These are phyloP conservation scores for Pleurozium schreberi DNA, from an alignment of 225 moss, liverwort and hornwort species.

Conservation along the genomic window DNA sequence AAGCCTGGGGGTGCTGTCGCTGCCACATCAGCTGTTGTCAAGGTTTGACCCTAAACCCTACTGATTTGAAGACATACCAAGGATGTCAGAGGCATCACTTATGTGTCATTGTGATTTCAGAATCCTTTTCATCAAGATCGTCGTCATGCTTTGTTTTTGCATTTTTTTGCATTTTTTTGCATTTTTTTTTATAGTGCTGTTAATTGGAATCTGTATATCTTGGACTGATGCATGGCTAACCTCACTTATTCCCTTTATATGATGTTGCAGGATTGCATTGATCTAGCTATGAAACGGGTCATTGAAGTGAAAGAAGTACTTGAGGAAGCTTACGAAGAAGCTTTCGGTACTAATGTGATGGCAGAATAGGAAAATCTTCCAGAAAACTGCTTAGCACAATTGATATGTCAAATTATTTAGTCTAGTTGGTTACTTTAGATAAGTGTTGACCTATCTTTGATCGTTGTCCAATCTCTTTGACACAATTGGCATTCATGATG, in stretches of 20 bases:
- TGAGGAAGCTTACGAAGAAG: constrained; percentile 46
- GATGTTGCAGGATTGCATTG: constrained; percentile 64
- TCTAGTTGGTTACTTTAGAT: neutral
- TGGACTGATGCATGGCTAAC: neutral
- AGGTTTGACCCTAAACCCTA: constrained; percentile 29
- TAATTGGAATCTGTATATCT: neutral
- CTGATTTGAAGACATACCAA: neutral
- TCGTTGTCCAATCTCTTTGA: neutral
- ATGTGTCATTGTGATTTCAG: neutral
- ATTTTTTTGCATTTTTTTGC: neutral
- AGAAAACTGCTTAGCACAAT: neutral
- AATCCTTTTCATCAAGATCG: neutral
- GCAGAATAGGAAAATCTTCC: constrained; percentile 6
- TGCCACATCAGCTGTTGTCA: constrained; percentile 60
- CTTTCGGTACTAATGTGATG: constrained; percentile 18
- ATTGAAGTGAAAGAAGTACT: constrained; percentile 60
- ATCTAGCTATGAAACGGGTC: constrained; percentile 52
- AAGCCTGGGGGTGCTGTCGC: constrained; percentile 73
- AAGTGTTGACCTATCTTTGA: neutral
- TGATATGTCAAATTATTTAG: neutral
- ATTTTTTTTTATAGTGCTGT: neutral
- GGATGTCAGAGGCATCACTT: neutral
- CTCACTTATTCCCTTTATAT: neutral
- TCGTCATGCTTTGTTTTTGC: neutral
- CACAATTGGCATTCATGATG: neutral